Evolutionary conservation across 176 grass and related monocot genomes (phyloP).

Genomic region (Musa troglodytarum): DNA sequence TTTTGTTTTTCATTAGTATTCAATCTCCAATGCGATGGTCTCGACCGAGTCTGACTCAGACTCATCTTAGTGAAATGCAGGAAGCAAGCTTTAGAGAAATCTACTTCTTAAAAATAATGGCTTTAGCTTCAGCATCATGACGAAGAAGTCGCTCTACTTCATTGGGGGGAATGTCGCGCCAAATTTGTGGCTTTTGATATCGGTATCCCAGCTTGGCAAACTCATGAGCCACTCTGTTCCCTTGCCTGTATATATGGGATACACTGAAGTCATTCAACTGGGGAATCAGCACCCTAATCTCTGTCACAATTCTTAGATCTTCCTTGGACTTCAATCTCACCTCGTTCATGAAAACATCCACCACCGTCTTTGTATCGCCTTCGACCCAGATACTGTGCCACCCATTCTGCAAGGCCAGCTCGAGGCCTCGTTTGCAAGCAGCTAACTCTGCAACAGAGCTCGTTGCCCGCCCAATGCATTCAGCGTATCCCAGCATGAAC

Average conservation of each 20-base stretch:
- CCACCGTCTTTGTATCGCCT: conserved; percentile 41
- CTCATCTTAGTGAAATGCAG: too few species aligned
- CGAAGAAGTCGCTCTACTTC: conserved; percentile 30
- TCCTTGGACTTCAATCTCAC: conserved; percentile 9
- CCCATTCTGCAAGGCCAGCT: conserved; percentile 45
- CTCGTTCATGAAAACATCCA: conserved; percentile 22
- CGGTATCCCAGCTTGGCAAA: conserved; percentile 45
- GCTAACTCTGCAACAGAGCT: conserved; percentile 54
- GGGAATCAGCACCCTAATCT: conserved; percentile 31
- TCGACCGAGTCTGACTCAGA: too few species aligned
- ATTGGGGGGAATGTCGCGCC: conserved; percentile 38
- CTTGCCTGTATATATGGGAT: conserved; percentile 40
- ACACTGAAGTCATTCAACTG: conserved; percentile 24
- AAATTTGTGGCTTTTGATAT: conserved; percentile 20
- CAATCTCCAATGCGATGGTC: too few species aligned
- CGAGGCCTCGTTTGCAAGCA: conserved; percentile 40
- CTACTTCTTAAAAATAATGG: not conserved
- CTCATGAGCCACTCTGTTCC: conserved; percentile 54
- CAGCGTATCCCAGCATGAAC: conserved; percentile 69
- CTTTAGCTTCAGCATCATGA: conserved; percentile 20
- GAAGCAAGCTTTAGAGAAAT: not conserved
- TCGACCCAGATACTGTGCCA: conserved; percentile 48
- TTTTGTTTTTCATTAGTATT: too few species aligned
- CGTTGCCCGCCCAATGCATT: conserved; percentile 43
- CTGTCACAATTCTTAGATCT: conserved; percentile 23